phyloP scores from a whole-genome alignment of 1,284 basidiomycete genomes.

The Malassezia obtusa region DNA sequence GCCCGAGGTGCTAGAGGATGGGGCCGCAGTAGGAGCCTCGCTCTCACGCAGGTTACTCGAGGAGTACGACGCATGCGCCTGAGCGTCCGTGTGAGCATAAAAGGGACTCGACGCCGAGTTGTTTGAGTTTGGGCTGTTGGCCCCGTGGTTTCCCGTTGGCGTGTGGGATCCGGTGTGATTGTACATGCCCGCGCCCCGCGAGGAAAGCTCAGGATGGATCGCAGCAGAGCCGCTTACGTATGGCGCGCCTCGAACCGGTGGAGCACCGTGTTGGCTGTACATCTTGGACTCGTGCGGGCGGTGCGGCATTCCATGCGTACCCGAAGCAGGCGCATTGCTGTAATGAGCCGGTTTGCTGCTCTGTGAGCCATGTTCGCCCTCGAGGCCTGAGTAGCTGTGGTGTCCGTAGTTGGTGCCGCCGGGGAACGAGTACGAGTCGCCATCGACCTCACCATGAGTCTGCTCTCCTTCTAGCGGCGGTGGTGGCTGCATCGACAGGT shows the following conservation, averaged over 20 bases:
- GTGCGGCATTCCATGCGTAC: conserved; percentile 1
- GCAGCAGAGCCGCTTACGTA: conserved; percentile 10
- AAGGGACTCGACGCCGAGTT: not conserved
- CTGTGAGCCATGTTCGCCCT: not conserved
- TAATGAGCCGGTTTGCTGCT: not conserved
- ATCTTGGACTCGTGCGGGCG: conserved; percentile 10
- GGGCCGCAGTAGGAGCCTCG: too few relatives aligned
- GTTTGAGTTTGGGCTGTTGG: conserved; percentile 10
- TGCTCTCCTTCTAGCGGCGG: conserved; percentile 10
- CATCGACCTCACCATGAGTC: not conserved
- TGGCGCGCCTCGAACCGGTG: not conserved
- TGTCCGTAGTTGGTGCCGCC: not conserved
- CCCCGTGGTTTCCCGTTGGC: not conserved
- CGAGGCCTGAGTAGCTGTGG: not conserved
- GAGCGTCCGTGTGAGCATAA: not conserved
- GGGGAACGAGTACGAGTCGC: not conserved
- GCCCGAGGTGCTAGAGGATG: not conserved
- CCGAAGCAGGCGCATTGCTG: not conserved
- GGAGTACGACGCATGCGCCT: not conserved
- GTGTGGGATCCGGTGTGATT: conserved; percentile 4
- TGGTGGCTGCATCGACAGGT: conserved; percentile 16
- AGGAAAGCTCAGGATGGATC: conserved; percentile 15
- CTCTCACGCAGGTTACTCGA: conserved; percentile 4
- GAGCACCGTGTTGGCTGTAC: not conserved
- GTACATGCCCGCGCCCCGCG: conserved; percentile 1